These are phyloP conservation scores for Monilinia vaccinii-corymbosi DNA, from an alignment of 2,329 filamentous ascomycete genomes.

Conservation along the genomic window DNA sequence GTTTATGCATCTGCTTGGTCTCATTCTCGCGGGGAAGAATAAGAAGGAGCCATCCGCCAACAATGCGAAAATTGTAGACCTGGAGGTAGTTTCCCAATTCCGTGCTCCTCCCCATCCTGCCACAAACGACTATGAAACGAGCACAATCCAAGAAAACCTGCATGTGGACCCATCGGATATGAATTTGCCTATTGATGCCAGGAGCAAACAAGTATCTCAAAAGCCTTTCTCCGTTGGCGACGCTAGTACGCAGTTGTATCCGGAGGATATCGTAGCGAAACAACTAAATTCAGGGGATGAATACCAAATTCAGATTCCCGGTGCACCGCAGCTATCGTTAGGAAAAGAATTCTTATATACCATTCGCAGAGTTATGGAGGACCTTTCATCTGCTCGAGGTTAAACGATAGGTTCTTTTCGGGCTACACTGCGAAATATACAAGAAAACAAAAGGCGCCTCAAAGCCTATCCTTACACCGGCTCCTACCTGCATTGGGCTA, in stretches of 20 bases:
- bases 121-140: neutral
- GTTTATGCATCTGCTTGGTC: neutral
- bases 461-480: neutral
- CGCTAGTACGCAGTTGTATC: neutral
- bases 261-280: neutral
- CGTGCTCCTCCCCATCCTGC: neutral
- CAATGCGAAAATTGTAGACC: neutral
- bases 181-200: neutral
- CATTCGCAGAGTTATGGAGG: neutral
- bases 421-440: neutral
- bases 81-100: neutral
- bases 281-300: neutral
- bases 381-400: neutral
- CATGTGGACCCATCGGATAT: neutral
- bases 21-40: neutral
- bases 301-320: neutral
- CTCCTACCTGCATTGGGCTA: neutral
- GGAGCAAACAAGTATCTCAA: accelerated
- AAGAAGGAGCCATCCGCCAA: neutral
- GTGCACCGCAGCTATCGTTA: neutral
- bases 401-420: neutral
- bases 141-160: neutral
- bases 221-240: no score
- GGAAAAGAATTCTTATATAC: neutral
- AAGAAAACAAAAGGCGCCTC: neutral